Evolutionary conservation across 2,329 filamentous ascomycete genomes (phyloP).

Genomic region (Xylaria arbuscula): DNA sequence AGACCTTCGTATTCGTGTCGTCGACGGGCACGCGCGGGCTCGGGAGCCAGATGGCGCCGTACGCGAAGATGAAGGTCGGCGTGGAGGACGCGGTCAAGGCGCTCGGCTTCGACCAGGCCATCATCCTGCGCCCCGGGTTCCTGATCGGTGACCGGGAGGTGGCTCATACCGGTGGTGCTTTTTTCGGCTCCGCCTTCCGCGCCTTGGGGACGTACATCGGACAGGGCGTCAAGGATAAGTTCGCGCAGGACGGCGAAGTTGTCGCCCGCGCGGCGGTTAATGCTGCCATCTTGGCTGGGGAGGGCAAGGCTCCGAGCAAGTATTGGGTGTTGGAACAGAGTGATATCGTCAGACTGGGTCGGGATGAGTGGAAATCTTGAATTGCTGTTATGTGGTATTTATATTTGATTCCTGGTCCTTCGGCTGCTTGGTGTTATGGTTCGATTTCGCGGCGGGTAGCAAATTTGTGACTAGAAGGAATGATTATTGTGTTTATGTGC

Average conservation of each 20-base stretch:
- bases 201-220: slow-evolving; percentile 64
- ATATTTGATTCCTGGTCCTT: not conserved
- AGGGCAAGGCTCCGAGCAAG: slow-evolving; percentile 69
- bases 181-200: slow-evolving; percentile 66
- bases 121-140: slow-evolving; percentile 79
- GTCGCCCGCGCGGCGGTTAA: slow-evolving; percentile 75
- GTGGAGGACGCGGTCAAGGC: slow-evolving; percentile 81
- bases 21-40: slow-evolving; percentile 61
- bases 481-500: not conserved
- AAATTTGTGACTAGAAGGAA: not conserved
- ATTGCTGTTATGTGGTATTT: not conserved
- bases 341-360: slow-evolving; percentile 76
- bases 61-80: slow-evolving; percentile 83
- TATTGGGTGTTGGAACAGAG: slow-evolving; percentile 68
- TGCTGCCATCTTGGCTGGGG: slow-evolving; percentile 67
- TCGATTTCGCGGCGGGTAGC: not conserved
- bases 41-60: slow-evolving; percentile 57
- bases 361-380: slow-evolving; percentile 62
- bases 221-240: slow-evolving; percentile 67
- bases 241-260: slow-evolving; percentile 79
- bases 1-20: slow-evolving; percentile 82
- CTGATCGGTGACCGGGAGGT: slow-evolving; percentile 78
- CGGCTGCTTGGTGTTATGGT: slow-evolving; percentile 21
- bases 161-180: slow-evolving; percentile 67
- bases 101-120: slow-evolving; percentile 79